Evolutionary conservation across 257 asterid species (phyloP).

Genomic region (Ballota nigra): DNA sequence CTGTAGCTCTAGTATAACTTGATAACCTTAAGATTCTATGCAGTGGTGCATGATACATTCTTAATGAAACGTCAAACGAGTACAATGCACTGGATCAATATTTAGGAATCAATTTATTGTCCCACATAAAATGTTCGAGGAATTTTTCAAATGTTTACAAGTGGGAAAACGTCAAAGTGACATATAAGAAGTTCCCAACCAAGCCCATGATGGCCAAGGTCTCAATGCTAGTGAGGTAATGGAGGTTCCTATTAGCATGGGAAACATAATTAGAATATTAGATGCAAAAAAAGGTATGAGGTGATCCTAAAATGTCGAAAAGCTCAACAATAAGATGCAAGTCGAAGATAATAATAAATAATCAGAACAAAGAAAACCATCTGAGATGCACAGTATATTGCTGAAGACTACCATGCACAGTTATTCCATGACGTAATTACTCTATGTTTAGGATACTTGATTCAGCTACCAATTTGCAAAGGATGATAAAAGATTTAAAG

Average conservation of each 20-base stretch:
- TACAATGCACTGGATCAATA: too few relatives aligned
- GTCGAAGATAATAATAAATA: neutral
- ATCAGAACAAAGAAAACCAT: conserved; percentile 2
- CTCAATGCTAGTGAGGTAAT: neutral
- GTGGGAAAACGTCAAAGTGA: neutral
- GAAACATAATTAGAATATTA: neutral
- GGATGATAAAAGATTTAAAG: conserved; percentile 2
- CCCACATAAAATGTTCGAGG: neutral
- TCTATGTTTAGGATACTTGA: neutral
- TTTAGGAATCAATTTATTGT: neutral
- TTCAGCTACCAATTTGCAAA: conserved; percentile 17
- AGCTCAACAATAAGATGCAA: neutral
- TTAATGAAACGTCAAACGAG: too few relatives aligned
- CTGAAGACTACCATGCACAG: neutral
- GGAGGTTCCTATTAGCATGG: neutral
- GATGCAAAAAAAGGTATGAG: neutral
- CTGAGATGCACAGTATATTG: conserved; percentile 7
- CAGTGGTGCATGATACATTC: too few relatives aligned
- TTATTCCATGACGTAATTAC: neutral
- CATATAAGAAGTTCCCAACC: neutral
- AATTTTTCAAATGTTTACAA: neutral
- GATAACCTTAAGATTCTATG: too few relatives aligned
- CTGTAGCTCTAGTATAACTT: too few relatives aligned
- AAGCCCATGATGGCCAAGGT: neutral
- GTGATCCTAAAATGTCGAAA: neutral